Percentiles rank a stretch among this genome's conserved stretches.
These are phyloP conservation scores for Boechera divaricarpa DNA, from an alignment of 345 rosid genomes.

Conservation along the genomic window DNA sequence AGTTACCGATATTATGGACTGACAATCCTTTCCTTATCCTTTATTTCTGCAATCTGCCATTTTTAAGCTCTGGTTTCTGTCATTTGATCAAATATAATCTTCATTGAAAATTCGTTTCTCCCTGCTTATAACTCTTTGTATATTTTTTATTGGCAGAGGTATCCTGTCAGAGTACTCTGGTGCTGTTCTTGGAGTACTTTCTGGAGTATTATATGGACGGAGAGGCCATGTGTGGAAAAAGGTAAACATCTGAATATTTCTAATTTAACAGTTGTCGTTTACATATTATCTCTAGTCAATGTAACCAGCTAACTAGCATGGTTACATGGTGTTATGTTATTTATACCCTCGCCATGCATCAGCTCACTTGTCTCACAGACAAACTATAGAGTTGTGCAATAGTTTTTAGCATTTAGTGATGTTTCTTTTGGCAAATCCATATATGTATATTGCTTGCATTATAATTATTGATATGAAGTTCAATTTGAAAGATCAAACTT, in stretches of 20 bases:
- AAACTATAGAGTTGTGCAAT: slow-evolving; percentile 3
- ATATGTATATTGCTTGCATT: slow-evolving; percentile 7
- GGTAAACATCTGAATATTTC: slow-evolving; percentile 53
- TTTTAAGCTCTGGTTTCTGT: slow-evolving; percentile 3
- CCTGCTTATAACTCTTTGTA: slow-evolving; percentile 4
- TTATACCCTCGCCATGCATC: background rate
- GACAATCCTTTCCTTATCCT: background rate
- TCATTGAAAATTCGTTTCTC: background rate
- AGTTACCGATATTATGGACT: background rate
- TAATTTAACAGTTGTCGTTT: background rate
- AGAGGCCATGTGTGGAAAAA: slow-evolving; percentile 82
- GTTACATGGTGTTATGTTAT: background rate
- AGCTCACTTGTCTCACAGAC: background rate
- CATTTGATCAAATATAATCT: background rate
- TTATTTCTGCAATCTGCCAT: background rate
- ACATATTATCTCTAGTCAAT: slow-evolving; percentile 3
- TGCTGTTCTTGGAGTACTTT: slow-evolving; percentile 94
- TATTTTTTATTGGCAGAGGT: slow-evolving; percentile 54
- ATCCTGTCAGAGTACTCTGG: slow-evolving; percentile 97
- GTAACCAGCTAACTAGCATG: background rate
- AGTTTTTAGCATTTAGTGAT: slow-evolving; percentile 6
- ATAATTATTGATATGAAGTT: background rate
- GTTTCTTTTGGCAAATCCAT: slow-evolving; percentile 4
- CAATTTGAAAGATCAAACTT: background rate
- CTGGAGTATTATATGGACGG: slow-evolving; percentile 86